A percentile compares a stretch with the other conserved stretches of the same genome.
These are phyloP conservation scores for Strobilomyces dryophilus DNA, from an alignment of 768 basidiomycete genomes.

Conservation along the genomic window DNA sequence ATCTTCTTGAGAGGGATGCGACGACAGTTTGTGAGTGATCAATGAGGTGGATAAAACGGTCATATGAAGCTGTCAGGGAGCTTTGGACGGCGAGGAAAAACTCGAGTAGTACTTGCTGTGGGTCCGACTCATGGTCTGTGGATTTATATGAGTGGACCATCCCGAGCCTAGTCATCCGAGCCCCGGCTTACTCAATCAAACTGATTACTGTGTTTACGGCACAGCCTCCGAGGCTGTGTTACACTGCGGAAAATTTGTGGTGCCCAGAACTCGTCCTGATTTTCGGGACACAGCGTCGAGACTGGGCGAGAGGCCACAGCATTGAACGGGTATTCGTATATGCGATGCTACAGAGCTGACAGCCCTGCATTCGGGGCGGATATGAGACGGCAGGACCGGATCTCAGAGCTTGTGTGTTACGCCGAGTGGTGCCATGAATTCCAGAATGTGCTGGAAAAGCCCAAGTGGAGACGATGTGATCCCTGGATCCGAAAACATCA, in stretches of 20 bases:
- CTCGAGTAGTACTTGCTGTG: neutral
- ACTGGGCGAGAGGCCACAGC: neutral
- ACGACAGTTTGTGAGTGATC: slow-evolving; percentile 26
- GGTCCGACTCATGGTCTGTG: neutral
- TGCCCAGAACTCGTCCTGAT: neutral
- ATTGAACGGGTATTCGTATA: neutral
- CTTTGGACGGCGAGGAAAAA: neutral
- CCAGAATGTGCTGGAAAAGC: slow-evolving; percentile 2
- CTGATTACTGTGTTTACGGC: neutral
- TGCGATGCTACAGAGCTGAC: neutral
- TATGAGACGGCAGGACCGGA: neutral
- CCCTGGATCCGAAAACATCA: neutral
- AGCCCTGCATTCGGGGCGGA: neutral
- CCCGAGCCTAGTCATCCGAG: neutral
- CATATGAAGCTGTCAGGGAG: slow-evolving; percentile 14
- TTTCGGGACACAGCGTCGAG: neutral
- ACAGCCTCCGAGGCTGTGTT: slow-evolving; percentile 2
- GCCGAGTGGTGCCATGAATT: neutral
- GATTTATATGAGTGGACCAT: neutral
- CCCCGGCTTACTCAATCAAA: neutral
- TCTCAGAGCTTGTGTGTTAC: neutral
- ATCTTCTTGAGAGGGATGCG: slow-evolving; percentile 21
- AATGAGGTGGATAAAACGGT: slow-evolving; percentile 17
- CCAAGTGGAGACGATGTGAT: neutral
- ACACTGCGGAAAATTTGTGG: neutral